A percentile compares a stretch with the other conserved stretches of the same genome.
phyloP scores from a whole-genome alignment of 768 basidiomycete species.

The Leucocoprinus leucothites region DNA sequence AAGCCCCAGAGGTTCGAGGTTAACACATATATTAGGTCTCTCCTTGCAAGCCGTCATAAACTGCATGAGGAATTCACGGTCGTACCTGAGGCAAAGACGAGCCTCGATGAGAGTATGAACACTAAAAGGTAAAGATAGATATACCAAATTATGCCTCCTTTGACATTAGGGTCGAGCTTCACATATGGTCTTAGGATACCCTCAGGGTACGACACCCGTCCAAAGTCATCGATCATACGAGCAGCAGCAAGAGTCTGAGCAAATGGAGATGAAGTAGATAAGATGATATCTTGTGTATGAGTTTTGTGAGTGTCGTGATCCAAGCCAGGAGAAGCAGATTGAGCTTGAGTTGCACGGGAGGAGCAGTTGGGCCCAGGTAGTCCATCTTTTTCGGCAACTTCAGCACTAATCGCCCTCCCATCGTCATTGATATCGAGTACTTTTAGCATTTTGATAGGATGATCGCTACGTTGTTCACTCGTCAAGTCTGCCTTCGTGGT shows the following conservation, averaged over 20 bases:
- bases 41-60: constrained; percentile 95
- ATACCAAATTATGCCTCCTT: neutral
- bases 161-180: neutral
- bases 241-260: neutral
- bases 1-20: constrained; percentile 87
- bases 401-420: no score
- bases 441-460: no score
- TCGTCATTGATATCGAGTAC: no score
- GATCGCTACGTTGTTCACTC: no score
- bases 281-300: no score
- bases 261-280: neutral
- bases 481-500: no score
- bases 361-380: no score
- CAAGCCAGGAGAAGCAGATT: no score
- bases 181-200: neutral
- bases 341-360: no score
- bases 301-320: no score
- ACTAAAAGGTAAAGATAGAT: neutral
- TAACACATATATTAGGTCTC: constrained; percentile 87
- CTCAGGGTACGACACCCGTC: neutral
- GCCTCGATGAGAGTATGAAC: neutral
- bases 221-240: neutral
- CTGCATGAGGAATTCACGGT: constrained; percentile 97
- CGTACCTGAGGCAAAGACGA: constrained; percentile 58
- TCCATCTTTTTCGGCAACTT: no score